These are phyloP conservation scores for Haematococcus lacustris DNA, from an alignment of 139 green algal species.

Conservation along the genomic window DNA sequence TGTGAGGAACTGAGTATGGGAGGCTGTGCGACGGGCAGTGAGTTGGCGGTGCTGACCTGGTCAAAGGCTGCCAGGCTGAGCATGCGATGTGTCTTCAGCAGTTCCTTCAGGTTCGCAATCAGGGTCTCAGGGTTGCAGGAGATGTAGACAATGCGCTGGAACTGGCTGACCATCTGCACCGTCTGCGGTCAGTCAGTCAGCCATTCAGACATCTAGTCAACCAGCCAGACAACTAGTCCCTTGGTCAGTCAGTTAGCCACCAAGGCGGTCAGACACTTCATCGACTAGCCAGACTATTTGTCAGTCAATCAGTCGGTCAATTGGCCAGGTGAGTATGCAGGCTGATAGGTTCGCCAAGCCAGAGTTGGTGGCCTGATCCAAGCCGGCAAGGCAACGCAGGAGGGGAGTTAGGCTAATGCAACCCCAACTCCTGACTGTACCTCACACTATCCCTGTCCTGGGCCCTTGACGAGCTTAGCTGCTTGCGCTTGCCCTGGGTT, in stretches of 20 bases:
- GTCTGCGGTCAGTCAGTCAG: conserved; percentile 3
- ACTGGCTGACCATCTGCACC: conserved; percentile 37
- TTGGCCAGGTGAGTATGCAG: too few relatives aligned
- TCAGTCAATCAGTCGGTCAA: too few relatives aligned
- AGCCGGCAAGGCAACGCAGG: not conserved
- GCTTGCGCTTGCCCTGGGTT: too few relatives aligned
- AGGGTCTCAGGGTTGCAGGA: conserved; percentile 89
- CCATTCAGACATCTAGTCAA: not conserved
- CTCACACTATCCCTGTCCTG: too few relatives aligned
- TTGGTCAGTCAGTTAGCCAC: conserved; percentile 11
- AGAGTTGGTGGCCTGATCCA: not conserved
- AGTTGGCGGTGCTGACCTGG: not conserved
- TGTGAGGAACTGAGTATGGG: too few relatives aligned
- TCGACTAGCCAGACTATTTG: not conserved
- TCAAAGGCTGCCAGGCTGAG: conserved; percentile 84
- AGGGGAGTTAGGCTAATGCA: too few relatives aligned
- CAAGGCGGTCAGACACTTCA: not conserved
- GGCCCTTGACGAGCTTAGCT: too few relatives aligned
- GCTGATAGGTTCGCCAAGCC: not conserved
- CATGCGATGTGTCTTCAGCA: conserved; percentile 51
- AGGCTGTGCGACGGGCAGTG: too few relatives aligned
- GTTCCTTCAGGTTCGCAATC: conserved; percentile 46
- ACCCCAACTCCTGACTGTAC: too few relatives aligned
- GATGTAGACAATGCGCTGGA: conserved; percentile 86
- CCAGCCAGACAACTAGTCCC: conserved; percentile 20